Evolutionary conservation across 139 green algal species (phyloP), one percentile per base, ranked within the genome.

Genomic region (Chlamydomonas sphaeroides): DNA sequence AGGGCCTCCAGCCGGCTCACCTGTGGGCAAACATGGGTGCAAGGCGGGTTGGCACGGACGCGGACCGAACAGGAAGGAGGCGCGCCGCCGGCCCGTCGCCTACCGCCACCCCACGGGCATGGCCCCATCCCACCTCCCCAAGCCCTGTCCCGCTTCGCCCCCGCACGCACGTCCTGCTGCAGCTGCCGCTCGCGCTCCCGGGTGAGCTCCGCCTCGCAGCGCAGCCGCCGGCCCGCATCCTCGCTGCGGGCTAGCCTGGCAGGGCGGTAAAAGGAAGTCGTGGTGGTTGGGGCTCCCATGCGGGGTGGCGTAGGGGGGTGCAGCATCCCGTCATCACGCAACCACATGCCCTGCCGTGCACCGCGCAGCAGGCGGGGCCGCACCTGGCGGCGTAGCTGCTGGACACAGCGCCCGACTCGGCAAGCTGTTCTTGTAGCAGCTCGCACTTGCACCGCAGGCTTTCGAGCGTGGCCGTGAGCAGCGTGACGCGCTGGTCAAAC

Each of bases 1-100:
- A 89, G 70, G 30, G 85, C 79, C 51, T 88, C 75, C 70, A 89
- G 65, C 25, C 88, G 81, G 21, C 78, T 51, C 2, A 88, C 72
- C 88, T 91, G 84, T 3, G 18, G 41, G 35, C 20, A 14, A 26
- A 11, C 21, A 5, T 33, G 35, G 63, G 14, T 14, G 17, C 5
- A 28, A 28, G 17, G 10, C 25, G 4, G 20, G 35, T 5, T 17
- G 33, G 14, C 18, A 15, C 17, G 15, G 35, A 30, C 25, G 33
- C 33, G 63, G 35, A 59, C 3, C 4, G 3, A 41, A 2, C 28
- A 42, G 35, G 15, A 69, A 26, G 63, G 15, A 17, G 32, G 10
- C 42, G 68, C 15, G 1, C 63, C 4, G 17, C 63, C 20, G 33
- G 15, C 11, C 63, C 63, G 35, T 14, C 35, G 33, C 63, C 14